A percentile compares a stretch with the other conserved stretches of the same genome.
phyloP scores from a whole-genome alignment of 345 rosid species.

The Lenwebbia sp. region DNA sequence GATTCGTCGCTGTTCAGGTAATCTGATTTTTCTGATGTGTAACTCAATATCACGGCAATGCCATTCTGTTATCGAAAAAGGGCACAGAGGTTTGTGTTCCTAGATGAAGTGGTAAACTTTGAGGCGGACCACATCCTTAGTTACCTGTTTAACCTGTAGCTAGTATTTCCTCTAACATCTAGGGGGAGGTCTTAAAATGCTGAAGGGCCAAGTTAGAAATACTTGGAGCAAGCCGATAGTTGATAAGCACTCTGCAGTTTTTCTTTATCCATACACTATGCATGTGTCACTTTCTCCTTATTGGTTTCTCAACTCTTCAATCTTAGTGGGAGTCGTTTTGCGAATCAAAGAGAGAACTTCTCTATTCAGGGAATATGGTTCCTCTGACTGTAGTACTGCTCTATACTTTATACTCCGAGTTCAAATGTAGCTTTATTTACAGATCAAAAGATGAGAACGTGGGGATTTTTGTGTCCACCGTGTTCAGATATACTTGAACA shows the following conservation, averaged over 20 bases:
- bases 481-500: background rate
- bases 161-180: background rate
- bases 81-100: background rate
- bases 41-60: background rate
- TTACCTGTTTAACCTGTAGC: background rate
- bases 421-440: background rate
- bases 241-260: background rate
- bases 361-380: background rate
- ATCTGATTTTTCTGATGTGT: background rate
- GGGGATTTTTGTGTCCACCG: background rate
- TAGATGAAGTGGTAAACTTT: background rate
- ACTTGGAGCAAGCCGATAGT: background rate
- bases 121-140: background rate
- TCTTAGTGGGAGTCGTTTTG: background rate
- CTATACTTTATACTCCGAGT: background rate
- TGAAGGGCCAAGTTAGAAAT: background rate
- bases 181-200: background rate
- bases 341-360: background rate
- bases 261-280: background rate
- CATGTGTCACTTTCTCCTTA: background rate
- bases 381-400: background rate
- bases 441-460: background rate
- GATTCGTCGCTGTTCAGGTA: background rate
- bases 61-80: background rate
- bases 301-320: background rate